Evolutionary conservation across 2,329 filamentous ascomycete genomes (phyloP).

Genomic region (Calcarisporium arbuscula): DNA sequence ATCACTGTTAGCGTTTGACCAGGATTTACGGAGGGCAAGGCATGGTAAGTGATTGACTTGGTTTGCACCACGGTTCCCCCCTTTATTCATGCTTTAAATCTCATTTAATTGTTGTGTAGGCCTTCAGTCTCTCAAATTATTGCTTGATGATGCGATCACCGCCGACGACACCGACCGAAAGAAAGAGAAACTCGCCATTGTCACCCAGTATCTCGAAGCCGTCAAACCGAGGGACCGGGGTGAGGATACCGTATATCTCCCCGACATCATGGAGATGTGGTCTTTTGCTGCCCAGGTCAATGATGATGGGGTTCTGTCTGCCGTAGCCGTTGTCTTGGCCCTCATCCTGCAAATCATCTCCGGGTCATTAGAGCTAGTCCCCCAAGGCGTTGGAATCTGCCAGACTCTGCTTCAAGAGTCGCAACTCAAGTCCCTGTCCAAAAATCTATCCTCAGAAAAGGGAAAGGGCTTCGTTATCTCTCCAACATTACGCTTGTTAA

Average conservation of each 20-base stretch:
- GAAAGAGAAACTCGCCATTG: slow-evolving; percentile 47
- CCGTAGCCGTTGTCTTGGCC: slow-evolving; percentile 73
- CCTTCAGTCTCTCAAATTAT: slow-evolving; percentile 61
- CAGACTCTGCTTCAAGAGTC: slow-evolving; percentile 74
- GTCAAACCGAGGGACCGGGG: slow-evolving; percentile 40
- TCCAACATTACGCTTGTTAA: slow-evolving; percentile 77
- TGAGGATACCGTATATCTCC: slow-evolving; percentile 55
- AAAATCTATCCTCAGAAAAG: slow-evolving; percentile 72
- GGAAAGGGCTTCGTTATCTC: slow-evolving; percentile 84
- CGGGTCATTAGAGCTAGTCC: slow-evolving; percentile 63
- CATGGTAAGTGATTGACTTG: slow-evolving; percentile 51
- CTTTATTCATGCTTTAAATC: not conserved
- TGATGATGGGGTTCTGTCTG: slow-evolving; percentile 74
- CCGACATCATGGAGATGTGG: slow-evolving; percentile 84
- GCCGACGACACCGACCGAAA: slow-evolving; percentile 36
- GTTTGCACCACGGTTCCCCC: not conserved
- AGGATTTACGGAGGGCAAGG: slow-evolving; percentile 60
- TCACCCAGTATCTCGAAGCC: slow-evolving; percentile 62
- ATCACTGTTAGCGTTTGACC: slow-evolving; percentile 62
- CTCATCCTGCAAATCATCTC: slow-evolving; percentile 76
- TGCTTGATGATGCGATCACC: slow-evolving; percentile 63
- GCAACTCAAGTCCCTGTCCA: slow-evolving; percentile 73
- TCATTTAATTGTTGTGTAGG: slow-evolving; percentile 33
- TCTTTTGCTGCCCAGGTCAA: slow-evolving; percentile 72
- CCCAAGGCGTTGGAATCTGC: slow-evolving; percentile 71